Conservation (phyloP, 352 stramenopile species). For the Pythium utonaiense region DNA sequence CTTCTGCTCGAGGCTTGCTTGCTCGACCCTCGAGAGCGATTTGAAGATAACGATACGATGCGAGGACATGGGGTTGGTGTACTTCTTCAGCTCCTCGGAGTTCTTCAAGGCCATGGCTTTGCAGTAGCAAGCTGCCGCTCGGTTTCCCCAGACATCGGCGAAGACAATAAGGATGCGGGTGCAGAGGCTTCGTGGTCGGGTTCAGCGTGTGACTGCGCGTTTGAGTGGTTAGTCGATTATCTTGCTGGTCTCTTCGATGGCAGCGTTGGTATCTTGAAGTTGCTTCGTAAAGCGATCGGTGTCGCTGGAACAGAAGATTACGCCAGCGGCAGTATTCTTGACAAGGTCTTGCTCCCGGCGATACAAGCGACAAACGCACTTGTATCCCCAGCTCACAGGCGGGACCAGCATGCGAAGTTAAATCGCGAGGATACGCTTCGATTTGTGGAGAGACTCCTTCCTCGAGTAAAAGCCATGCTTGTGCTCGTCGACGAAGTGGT, state of each 20-base stretch:
- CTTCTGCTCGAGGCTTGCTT: background rate
- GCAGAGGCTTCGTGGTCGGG: background rate
- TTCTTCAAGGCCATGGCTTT: constrained; percentile 15
- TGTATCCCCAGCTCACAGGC: background rate
- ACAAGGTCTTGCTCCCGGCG: background rate
- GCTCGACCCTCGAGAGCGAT: background rate
- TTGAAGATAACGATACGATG: background rate
- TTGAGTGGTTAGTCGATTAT: background rate
- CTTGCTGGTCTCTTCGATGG: background rate
- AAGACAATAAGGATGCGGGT: too few species aligned
- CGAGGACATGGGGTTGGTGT: background rate
- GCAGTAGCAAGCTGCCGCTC: background rate
- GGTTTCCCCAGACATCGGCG: background rate
- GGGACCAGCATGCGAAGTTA: background rate
- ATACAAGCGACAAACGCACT: background rate
- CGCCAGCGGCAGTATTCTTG: background rate
- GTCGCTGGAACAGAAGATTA: background rate
- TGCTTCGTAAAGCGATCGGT: background rate
- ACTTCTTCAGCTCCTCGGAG: constrained; percentile 5
- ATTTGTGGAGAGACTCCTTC: background rate
- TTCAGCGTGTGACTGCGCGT: background rate
- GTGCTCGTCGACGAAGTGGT: background rate
- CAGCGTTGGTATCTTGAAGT: background rate
- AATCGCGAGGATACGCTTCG: background rate
- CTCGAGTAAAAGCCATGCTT: background rate